Evolutionary conservation across 1,139 yeast species (phyloP).

Genomic region (Hansenula sp.): DNA sequence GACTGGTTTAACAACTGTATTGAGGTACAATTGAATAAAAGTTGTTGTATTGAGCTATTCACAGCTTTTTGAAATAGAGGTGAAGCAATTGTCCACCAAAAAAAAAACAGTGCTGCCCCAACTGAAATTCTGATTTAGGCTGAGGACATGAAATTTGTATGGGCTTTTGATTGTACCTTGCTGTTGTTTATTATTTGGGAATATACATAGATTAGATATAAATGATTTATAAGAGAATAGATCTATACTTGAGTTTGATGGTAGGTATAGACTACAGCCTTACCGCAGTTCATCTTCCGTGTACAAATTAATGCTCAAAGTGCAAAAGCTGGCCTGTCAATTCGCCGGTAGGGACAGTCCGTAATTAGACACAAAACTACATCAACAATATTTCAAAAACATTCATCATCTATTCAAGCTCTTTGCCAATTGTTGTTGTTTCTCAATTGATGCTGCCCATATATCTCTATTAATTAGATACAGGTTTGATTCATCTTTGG

Average conservation of each 20-base stretch:
- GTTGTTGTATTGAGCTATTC: background rate
- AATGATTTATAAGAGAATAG: no score
- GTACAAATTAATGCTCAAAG: no score
- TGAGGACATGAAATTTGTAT: background rate
- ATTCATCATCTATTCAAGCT: slow-evolving; percentile 8
- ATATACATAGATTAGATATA: no score
- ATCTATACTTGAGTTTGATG: no score
- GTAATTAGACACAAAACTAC: background rate
- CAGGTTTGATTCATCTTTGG: slow-evolving; percentile 1
- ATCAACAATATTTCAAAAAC: background rate
- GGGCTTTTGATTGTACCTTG: no score
- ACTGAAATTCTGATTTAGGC: slow-evolving; percentile 2
- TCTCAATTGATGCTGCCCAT: slow-evolving; percentile 33
- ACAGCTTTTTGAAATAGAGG: background rate
- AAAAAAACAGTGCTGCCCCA: background rate
- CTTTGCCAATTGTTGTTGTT: slow-evolving; percentile 33
- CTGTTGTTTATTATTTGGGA: no score
- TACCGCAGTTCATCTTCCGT: background rate
- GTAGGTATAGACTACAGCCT: no score
- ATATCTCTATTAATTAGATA: slow-evolving; percentile 26
- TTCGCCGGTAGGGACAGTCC: background rate
- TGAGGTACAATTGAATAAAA: background rate
- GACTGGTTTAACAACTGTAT: background rate
- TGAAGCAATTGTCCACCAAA: slow-evolving; percentile 2
- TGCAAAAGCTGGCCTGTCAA: background rate